Base-by-base conservation (phyloP, 208 protist genomes). In the Kentomonas sorsogonicus region DNA sequence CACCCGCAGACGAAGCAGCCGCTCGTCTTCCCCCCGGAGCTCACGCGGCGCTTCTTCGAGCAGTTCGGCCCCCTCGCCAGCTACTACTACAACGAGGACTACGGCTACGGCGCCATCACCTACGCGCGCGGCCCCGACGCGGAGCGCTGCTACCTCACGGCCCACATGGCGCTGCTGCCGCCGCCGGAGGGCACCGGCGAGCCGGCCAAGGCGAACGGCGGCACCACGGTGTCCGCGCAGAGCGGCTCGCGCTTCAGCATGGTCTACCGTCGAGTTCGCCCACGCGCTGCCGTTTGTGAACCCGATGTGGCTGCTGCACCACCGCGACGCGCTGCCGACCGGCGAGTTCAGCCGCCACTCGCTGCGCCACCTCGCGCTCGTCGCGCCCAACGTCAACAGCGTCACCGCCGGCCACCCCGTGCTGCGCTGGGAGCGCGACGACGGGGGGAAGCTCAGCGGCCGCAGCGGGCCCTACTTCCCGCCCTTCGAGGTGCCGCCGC, bases 211-310 rank as follows among this genome's bases (percentile, higher is more conserved):
- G 44, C 40, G 23, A 45, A 10, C 7, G 16, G n/a, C 54, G 23
- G 33, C 7, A n/a, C 60, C 88, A 7, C 53, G 88, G 18, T 77
- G 58, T n/a, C n/a, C n/a, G n/a, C n/a, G n/a, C n/a, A n/a, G n/a
- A n/a, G n/a, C n/a, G n/a, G n/a, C n/a, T n/a, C n/a, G n/a, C n/a
- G n/a, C n/a, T n/a, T n/a, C n/a, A n/a, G n/a, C n/a, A n/a, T n/a
- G n/a, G n/a, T n/a, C n/a, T n/a, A n/a, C n/a, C 30, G 38, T 87
- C 30, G 79, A 91, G 65, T 88, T 83, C 53, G 84, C 84, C 2
- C 74, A 76, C 38, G 66, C 57, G 39, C 72, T 53, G 25, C 74
- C 84, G 2, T 88, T 87, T 55, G 77, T 86, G 43, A 70, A 84
- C 38, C 69, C 84, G 6, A 34, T 62, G 7, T 33, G 88, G 48